phyloP scores from a whole-genome alignment of 1,284 basidiomycete genomes.

The Cutaneotrichosporon dermatis region DNA sequence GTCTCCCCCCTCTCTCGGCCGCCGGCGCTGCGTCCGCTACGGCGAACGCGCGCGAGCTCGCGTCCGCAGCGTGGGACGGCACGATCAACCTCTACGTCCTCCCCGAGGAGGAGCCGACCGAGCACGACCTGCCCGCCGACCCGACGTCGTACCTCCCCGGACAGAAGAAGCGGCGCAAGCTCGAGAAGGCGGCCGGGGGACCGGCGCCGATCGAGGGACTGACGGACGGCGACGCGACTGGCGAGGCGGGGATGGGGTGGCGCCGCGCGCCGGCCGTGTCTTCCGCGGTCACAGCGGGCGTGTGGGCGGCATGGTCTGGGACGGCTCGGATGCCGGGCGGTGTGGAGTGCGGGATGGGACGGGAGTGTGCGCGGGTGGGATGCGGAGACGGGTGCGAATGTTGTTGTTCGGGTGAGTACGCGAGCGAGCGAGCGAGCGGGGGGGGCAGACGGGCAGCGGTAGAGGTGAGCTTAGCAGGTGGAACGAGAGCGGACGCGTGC shows the following conservation, averaged over 20 bases:
- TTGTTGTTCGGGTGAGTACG: conserved; percentile 43
- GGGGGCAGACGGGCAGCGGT: no score
- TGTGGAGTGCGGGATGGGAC: conserved; percentile 51
- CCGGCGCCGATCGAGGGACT: conserved; percentile 50
- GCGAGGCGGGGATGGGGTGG: conserved; percentile 39
- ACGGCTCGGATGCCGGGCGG: conserved; percentile 30
- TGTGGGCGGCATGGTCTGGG: conserved; percentile 44
- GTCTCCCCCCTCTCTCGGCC: conserved; percentile 40
- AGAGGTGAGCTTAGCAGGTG: no score
- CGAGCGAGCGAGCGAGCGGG: not conserved
- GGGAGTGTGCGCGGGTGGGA: conserved; percentile 53
- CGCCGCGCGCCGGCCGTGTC: conserved; percentile 39
- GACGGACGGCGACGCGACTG: conserved; percentile 38
- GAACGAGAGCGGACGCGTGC: no score
- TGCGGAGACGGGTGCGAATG: conserved; percentile 46
- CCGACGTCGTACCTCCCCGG: conserved; percentile 45
- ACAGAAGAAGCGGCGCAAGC: conserved; percentile 59
- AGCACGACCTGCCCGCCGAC: conserved; percentile 47
- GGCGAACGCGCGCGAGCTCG: conserved; percentile 51
- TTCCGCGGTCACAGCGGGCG: conserved; percentile 46
- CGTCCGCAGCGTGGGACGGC: conserved; percentile 75
- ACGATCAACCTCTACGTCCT: conserved; percentile 65
- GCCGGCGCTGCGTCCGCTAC: conserved; percentile 54
- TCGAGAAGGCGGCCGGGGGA: conserved; percentile 28
- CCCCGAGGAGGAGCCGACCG: conserved; percentile 32